These are phyloP conservation scores for Macrolepiota fuliginosa DNA, from an alignment of 768 basidiomycete genomes.

Conservation along the genomic window DNA sequence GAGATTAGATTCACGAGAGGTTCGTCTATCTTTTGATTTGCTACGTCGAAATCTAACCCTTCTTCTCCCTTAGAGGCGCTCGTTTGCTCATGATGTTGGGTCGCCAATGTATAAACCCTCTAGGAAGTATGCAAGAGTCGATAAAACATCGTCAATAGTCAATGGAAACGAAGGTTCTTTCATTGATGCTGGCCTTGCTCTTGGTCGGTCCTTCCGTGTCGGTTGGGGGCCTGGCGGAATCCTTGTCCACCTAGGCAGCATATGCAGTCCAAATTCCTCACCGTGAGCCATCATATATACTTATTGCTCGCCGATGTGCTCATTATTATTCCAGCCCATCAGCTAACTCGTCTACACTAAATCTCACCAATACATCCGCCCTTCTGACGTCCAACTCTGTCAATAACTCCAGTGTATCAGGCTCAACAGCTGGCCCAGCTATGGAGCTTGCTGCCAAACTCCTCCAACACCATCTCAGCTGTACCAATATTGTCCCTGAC, in stretches of 20 bases:
- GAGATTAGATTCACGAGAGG: constrained; percentile 61
- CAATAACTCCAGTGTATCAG: constrained; percentile 7
- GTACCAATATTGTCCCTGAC: constrained; percentile 70
- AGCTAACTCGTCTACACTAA: constrained; percentile 63
- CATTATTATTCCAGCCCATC: constrained; percentile 40
- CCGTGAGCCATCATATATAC: constrained; percentile 39
- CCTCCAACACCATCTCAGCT: constrained; percentile 72
- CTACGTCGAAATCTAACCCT: background rate
- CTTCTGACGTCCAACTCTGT: constrained; percentile 16
- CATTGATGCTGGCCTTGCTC: constrained; percentile 79
- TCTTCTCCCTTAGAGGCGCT: constrained; percentile 55
- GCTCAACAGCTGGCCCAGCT: constrained; percentile 26
- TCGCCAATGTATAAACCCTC: constrained; percentile 70
- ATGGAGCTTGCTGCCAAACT: constrained; percentile 50
- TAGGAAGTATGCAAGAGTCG: constrained; percentile 77
- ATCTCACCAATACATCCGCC: constrained; percentile 36
- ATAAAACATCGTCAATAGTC: constrained; percentile 62
- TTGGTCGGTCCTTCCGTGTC: constrained; percentile 86
- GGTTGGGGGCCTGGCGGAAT: constrained; percentile 86
- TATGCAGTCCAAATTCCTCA: constrained; percentile 57
- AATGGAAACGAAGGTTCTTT: constrained; percentile 61
- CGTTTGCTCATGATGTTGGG: constrained; percentile 74
- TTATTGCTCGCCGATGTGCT: background rate
- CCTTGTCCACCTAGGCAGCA: constrained; percentile 71
- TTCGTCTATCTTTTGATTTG: constrained; percentile 25